Base-by-base conservation (phyloP, 2,329 filamentous ascomycete species). In the Fusarium tupiense region DNA sequence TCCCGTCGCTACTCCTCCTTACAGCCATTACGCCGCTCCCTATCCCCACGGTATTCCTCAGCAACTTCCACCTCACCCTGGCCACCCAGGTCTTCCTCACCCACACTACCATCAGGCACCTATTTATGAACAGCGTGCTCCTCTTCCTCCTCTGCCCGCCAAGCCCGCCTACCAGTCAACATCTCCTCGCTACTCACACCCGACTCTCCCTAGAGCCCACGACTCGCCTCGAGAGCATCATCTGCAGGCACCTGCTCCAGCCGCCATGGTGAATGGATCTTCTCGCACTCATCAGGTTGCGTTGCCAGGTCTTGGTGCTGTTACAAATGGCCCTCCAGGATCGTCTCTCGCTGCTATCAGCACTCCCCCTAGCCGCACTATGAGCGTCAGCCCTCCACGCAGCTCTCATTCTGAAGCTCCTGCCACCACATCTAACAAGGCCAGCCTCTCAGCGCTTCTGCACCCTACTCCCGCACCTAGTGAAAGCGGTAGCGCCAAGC, bases 1-100 rank as follows among this genome's bases (percentile, higher is more conserved):
- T 29, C 88, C 88, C 11, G 84, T 86, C 11, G 85, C 86, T 11
- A 90, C 88, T 29, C 88, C 88, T 53, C 88, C 88, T 0, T 90
- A 86, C 72, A 81, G 80, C 73, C 87, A 88, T 71, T 86, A 86
- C 73, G 80, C 81, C 11, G 81, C 82, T 31, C 78, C 82, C 8
- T 86, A 85, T 68, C 80, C 82, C 47, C 76, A 76, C 17, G 69
- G 69, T 73, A 64, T 67, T 10, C 81, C 81, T 29, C 76, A 78
- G 46, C 80, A 75, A 40, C 52, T 65, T 12, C 78, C 81, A 53
- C 80, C 79, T 11, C 80, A 80, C 19, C 54, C 71, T 9, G 68
- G 80, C 2, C 82, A 83, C 58, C 67, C 77, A 16, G 74, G 76
- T 31, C 73, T 79, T 12, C 76, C 79, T 41, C 77, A 62, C 47